phyloP scores from a whole-genome alignment of 768 basidiomycete species.

The Tubosaeta brunneosetosa region DNA sequence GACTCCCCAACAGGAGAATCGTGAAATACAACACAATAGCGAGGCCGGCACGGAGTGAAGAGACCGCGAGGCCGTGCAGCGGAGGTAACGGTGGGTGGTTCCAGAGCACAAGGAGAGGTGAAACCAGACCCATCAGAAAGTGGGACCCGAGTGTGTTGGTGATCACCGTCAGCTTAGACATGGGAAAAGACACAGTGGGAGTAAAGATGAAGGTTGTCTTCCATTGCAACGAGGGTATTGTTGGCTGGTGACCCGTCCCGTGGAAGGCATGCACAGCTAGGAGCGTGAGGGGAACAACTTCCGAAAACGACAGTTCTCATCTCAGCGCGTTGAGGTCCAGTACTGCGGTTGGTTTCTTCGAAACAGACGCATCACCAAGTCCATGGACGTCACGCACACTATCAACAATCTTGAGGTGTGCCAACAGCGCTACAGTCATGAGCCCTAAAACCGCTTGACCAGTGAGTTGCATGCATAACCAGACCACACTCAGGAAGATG shows the following conservation, averaged over 20 bases:
- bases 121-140: constrained; percentile 59
- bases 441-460: constrained; percentile 79
- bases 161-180: constrained; percentile 67
- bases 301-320: constrained; percentile 51
- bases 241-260: constrained; percentile 88
- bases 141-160: constrained; percentile 77
- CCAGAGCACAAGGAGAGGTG: constrained; percentile 77
- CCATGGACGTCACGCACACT: constrained; percentile 67
- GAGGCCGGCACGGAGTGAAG: constrained; percentile 50
- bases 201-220: constrained; percentile 86
- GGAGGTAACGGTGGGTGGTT: constrained; percentile 60
- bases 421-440: constrained; percentile 59
- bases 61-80: constrained; percentile 28
- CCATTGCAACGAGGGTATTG: constrained; percentile 90
- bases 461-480: constrained; percentile 62
- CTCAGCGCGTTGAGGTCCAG: constrained; percentile 27
- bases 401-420: constrained; percentile 77
- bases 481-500: constrained; percentile 53
- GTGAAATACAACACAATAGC: constrained; percentile 70
- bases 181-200: constrained; percentile 61
- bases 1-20: constrained; percentile 57
- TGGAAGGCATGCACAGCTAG: constrained; percentile 77
- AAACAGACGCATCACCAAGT: constrained; percentile 49
- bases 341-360: constrained; percentile 43
- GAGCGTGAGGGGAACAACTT: constrained; percentile 69